phyloP scores from a whole-genome alignment of 495 filamentous ascomycete genomes.

The Tuber microsphaerosporum region DNA sequence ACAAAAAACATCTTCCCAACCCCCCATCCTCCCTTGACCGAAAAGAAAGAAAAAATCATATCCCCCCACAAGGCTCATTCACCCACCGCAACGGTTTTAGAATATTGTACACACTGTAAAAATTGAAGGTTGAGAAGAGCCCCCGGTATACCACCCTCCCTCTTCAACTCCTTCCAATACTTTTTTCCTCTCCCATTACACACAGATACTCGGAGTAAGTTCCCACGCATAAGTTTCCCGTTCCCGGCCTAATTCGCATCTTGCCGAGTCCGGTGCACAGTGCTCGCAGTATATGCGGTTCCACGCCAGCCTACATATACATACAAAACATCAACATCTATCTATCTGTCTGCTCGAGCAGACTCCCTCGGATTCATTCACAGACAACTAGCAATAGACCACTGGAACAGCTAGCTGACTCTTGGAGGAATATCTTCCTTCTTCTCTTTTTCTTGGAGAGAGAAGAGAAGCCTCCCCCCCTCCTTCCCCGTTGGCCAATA shows the following conservation, averaged over 20 bases:
- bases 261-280: slow-evolving; percentile 2
- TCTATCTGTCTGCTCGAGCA: not conserved
- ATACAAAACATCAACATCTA: not conserved
- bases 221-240: slow-evolving; percentile 29
- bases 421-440: not conserved
- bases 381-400: not conserved
- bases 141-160: slow-evolving; percentile 6
- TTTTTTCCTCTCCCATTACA: slow-evolving; percentile 6
- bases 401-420: not conserved
- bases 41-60: not conserved
- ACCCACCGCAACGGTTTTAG: not conserved
- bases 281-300: not conserved
- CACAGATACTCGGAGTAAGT: slow-evolving; percentile 24
- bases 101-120: not conserved
- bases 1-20: not conserved
- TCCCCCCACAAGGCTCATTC: slow-evolving; percentile 1
- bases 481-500: not conserved
- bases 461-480: not conserved
- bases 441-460: not conserved
- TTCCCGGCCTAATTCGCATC: slow-evolving; percentile 28
- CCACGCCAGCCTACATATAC: slow-evolving; percentile 1
- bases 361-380: not conserved
- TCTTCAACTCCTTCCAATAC: slow-evolving; percentile 19
- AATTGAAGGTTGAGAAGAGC: not conserved
- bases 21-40: not conserved